Conservation (phyloP, 768 basidiomycete genomes). For the Exsudoporus frostii region DNA sequence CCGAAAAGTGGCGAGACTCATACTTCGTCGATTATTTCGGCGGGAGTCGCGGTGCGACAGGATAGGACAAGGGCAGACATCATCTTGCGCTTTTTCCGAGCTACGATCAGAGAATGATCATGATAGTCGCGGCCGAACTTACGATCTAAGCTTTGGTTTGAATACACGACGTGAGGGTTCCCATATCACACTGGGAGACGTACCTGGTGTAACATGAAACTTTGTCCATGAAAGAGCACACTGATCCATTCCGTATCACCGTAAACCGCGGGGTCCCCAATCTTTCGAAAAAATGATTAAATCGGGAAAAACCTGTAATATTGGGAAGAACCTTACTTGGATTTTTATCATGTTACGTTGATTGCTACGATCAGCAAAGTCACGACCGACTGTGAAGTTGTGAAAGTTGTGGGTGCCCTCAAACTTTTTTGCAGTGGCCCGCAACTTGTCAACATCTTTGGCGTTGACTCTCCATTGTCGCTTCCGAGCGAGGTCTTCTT, state of each 20-base stretch:
- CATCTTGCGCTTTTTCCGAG: constrained; percentile 83
- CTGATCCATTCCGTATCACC: constrained; percentile 95
- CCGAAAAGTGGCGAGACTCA: neutral
- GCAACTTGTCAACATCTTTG: constrained; percentile 54
- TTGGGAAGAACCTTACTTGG: constrained; percentile 45
- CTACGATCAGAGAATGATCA: constrained; percentile 7
- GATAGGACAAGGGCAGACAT: constrained; percentile 80
- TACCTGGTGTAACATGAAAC: constrained; percentile 99
- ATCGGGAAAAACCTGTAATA: neutral
- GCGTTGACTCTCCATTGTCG: constrained; percentile 63
- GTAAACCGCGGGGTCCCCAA: constrained; percentile 83
- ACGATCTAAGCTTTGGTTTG: constrained; percentile 28
- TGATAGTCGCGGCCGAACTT: constrained; percentile 11
- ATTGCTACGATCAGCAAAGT: constrained; percentile 78
- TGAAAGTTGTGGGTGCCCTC: constrained; percentile 96
- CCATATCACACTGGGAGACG: constrained; percentile 21
- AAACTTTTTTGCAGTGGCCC: constrained; percentile 58
- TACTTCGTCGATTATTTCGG: constrained; percentile 73
- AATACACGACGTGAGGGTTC: constrained; percentile 18
- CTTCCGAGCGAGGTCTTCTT: constrained; percentile 64
- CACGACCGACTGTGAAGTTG: constrained; percentile 91
- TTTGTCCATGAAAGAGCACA: constrained; percentile 92
- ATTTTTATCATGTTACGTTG: constrained; percentile 87
- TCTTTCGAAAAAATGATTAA: constrained; percentile 36
- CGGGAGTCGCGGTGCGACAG: constrained; percentile 72